Evolutionary conservation across 331 rosid species (phyloP).

Genomic region (Quercus tomentella): DNA sequence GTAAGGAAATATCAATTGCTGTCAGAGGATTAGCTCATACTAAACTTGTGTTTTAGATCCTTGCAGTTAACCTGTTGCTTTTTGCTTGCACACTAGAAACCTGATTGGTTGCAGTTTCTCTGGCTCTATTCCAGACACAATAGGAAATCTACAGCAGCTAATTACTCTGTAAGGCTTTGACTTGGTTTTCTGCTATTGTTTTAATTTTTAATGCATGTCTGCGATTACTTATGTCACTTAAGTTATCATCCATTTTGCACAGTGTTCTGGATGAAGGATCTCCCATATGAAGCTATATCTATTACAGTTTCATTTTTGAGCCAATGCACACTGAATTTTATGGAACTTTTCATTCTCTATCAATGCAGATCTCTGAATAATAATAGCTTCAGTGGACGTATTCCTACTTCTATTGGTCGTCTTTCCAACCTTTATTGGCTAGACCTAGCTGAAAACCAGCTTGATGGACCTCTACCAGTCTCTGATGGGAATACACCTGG

Average conservation of each 20-base stretch:
- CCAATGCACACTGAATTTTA: no score
- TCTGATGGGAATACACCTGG: conserved; percentile 44
- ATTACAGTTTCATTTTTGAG: no score
- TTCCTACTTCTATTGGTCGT: no score
- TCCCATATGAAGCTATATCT: no score
- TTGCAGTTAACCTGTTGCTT: neutral
- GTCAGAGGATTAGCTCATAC: neutral
- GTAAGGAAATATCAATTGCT: conserved; percentile 39
- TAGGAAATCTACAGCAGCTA: no score
- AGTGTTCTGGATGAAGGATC: neutral
- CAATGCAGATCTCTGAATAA: no score
- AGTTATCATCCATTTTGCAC: neutral
- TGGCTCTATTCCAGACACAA: no score
- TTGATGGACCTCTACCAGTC: conserved; percentile 51
- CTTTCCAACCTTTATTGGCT: conserved; percentile 26
- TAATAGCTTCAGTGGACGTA: no score
- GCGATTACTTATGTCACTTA: neutral
- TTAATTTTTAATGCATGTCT: neutral
- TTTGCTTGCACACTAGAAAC: neutral
- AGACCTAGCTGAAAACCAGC: conserved; percentile 46
- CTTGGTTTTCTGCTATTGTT: neutral
- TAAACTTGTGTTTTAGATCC: neutral
- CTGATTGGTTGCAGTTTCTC: no score
- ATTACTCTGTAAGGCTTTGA: no score
- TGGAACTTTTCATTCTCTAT: no score